These are phyloP conservation scores for Conticribra guillardii DNA, from an alignment of 108 stramenopile genomes.

Conservation along the genomic window DNA sequence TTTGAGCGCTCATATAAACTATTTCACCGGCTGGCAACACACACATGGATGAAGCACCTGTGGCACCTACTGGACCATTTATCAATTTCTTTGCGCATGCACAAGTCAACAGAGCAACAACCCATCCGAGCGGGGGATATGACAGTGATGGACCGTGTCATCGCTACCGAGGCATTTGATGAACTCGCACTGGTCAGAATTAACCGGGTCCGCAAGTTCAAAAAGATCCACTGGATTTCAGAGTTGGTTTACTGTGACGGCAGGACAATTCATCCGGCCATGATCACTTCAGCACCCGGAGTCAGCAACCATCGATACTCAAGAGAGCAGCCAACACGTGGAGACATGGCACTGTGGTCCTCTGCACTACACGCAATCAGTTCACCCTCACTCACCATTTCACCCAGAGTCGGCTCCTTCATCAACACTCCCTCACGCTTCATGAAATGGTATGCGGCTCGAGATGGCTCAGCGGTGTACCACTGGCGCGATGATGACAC, in stretches of 20 bases:
- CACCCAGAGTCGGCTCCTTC: too few relatives aligned
- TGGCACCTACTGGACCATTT: conserved; percentile 9
- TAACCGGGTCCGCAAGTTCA: neutral
- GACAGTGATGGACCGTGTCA: neutral
- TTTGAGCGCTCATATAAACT: neutral
- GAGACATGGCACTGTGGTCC: neutral
- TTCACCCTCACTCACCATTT: too few relatives aligned
- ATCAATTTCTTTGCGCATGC: neutral
- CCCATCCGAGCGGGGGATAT: neutral
- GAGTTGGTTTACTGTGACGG: neutral
- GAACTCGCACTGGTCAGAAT: neutral
- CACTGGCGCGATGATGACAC: neutral
- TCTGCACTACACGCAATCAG: neutral
- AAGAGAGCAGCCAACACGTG: neutral
- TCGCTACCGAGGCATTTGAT: neutral
- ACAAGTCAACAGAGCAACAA: neutral
- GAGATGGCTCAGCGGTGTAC: neutral
- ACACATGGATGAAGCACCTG: conserved; percentile 13
- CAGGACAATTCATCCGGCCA: neutral
- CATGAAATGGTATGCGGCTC: too few relatives aligned
- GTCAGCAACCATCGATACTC: neutral
- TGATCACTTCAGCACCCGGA: neutral
- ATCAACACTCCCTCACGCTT: too few relatives aligned
- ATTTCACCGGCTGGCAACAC: neutral
- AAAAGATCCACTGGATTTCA: neutral